Evolutionary conservation across 305 asterid genomes (phyloP).

Genomic region (Striga hermonthica): DNA sequence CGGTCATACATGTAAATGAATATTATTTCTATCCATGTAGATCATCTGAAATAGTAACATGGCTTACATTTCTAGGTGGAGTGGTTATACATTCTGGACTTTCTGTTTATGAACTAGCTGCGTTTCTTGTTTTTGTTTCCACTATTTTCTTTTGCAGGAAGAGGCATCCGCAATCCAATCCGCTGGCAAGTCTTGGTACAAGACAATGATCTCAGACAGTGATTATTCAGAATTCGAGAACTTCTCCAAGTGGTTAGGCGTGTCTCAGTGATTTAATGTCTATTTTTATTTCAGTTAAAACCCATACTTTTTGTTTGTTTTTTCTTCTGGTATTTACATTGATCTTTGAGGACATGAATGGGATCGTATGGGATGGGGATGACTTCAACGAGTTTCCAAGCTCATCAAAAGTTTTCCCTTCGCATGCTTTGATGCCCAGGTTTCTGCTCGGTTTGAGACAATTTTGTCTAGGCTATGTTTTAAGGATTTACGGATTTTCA

Average conservation of each 20-base stretch:
- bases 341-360: slow-evolving; percentile 2
- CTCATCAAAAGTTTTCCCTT: not conserved
- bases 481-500: not conserved
- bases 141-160: slow-evolving; percentile 44
- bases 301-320: not conserved
- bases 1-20: no score
- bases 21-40: no score
- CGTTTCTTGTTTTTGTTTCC: not conserved
- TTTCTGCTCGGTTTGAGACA: not conserved
- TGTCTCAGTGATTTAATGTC: not conserved
- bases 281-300: not conserved
- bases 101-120: not conserved
- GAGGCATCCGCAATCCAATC: slow-evolving; percentile 55
- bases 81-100: no score
- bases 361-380: not conserved
- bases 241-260: slow-evolving; percentile 13
- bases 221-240: slow-evolving; percentile 6
- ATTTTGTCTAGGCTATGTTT: slow-evolving; percentile 2
- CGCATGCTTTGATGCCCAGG: not conserved
- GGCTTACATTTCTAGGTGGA: no score
- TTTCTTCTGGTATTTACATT: not conserved
- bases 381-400: not conserved
- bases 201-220: slow-evolving; percentile 76
- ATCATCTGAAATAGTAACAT: no score
- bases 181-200: slow-evolving; percentile 73